Base-by-base conservation (phyloP, 169 alveolate genomes). In the Eimeria zaria region DNA sequence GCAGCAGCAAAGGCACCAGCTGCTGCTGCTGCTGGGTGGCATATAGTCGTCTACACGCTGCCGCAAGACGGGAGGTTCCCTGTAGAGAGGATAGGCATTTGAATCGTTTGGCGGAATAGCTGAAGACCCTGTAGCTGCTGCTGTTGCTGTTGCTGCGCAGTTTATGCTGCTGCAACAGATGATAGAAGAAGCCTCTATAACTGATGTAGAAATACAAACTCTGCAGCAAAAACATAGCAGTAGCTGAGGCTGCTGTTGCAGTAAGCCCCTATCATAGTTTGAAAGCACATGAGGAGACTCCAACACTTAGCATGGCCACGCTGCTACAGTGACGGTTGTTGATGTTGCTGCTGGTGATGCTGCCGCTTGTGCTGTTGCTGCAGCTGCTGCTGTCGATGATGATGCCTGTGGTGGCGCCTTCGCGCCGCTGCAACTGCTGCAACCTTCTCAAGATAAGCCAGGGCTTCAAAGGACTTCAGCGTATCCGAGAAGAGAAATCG, bases 401-500 rank as follows among this genome's bases (percentile, higher is more conserved):
- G 81, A 7, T 71, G 81, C 81, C 20, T 30, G 53, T 7, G 46
- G 53, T 20, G 44, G 46, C 48, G 48, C 81, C 48, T 30, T 20
- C 81, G 81, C 48, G 44, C 22, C 46, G 44, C 27, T 71, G 81
- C 81, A 9, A 46, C 81, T 11, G 81, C 81, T 39, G 81, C 81
- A 71, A 71, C 81, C 48, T 71, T n/a, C 1, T 71, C 81, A 39
- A 71, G 48, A 11, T 71, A 39, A 14, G 81, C 20, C 16, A 71
- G 41, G 48, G 81, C 44, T 71, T 71, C 81, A 14, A 20, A 39
- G 44, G 81, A 36, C 81, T 71, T 71, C 11, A 71, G 81, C 81
- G 81, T 71, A 12, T 71, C 81, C 81, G 81, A 71, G 48, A 71
- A 71, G 30, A 71, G 48, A 20, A 71, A 71, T 9, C 81, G 81